phyloP scores from a whole-genome alignment of 495 filamentous ascomycete genomes.

The Lineolata rhizophorae region DNA sequence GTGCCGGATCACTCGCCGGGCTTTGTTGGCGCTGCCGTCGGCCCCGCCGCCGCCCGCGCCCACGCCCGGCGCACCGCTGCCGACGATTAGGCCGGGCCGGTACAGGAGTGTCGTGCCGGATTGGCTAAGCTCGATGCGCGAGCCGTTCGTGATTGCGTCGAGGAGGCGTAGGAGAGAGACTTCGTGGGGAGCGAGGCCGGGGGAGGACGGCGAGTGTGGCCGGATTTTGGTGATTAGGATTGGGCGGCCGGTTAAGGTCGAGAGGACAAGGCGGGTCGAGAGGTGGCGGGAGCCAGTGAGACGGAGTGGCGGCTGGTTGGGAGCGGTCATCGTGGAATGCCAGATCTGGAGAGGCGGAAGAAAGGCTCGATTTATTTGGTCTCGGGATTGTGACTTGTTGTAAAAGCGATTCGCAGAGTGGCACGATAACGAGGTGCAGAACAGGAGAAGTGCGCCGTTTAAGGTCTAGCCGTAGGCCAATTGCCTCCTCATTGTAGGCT shows the following conservation, averaged over 20 bases:
- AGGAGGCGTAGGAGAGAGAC: slow-evolving; percentile 89
- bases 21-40: too few relatives aligned
- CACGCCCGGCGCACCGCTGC: slow-evolving; percentile 42
- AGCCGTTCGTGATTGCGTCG: slow-evolving; percentile 88
- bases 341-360: too few relatives aligned
- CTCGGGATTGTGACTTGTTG: too few relatives aligned
- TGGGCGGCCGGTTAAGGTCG: slow-evolving; percentile 74
- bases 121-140: slow-evolving; percentile 79
- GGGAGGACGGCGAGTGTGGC: slow-evolving; percentile 54
- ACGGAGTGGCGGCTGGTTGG: slow-evolving; percentile 32
- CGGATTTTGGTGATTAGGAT: slow-evolving; percentile 89
- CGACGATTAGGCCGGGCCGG: slow-evolving; percentile 78
- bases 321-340: too few relatives aligned
- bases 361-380: too few relatives aligned
- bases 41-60: slow-evolving; percentile 44
- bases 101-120: slow-evolving; percentile 84
- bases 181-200: slow-evolving; percentile 79
- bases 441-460: too few relatives aligned
- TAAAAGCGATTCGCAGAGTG: too few relatives aligned
- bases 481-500: too few relatives aligned
- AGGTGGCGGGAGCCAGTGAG: slow-evolving; percentile 73
- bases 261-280: slow-evolving; percentile 62
- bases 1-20: slow-evolving; percentile 59
- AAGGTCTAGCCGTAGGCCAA: too few relatives aligned
- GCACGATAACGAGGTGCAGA: too few relatives aligned